These are phyloP conservation scores for Hebeloma cylindrosporum DNA, from an alignment of 768 basidiomycete species.

Conservation along the genomic window DNA sequence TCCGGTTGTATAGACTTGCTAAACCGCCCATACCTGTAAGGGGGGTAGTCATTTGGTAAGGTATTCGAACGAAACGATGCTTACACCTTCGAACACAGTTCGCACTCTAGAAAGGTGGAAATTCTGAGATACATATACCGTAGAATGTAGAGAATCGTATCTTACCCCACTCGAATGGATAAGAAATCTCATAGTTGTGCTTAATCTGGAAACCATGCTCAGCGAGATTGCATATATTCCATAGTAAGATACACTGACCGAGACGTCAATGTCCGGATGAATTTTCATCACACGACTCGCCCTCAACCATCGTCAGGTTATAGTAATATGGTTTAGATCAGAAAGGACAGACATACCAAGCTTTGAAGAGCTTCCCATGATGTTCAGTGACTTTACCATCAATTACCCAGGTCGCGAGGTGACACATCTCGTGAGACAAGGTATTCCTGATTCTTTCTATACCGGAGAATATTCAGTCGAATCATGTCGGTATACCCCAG, in stretches of 20 bases:
- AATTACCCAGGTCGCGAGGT: slow-evolving; percentile 85
- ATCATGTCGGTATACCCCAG: background rate
- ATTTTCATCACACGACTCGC: slow-evolving; percentile 67
- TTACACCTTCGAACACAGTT: slow-evolving; percentile 62
- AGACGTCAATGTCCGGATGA: slow-evolving; percentile 68
- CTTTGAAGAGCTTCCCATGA: slow-evolving; percentile 72
- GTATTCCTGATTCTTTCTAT: slow-evolving; percentile 81
- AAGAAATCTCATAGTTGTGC: slow-evolving; percentile 75
- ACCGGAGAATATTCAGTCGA: background rate
- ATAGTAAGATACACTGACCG: slow-evolving; percentile 44
- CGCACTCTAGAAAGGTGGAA: slow-evolving; percentile 48
- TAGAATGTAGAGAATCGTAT: slow-evolving; percentile 10
- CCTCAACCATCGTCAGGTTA: slow-evolving; percentile 39
- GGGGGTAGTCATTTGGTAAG: background rate
- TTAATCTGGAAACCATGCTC: slow-evolving; percentile 53
- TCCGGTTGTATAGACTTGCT: slow-evolving; percentile 71
- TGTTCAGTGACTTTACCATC: slow-evolving; percentile 66
- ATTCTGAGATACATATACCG: slow-evolving; percentile 7
- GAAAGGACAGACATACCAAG: slow-evolving; percentile 49
- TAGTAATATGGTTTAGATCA: background rate
- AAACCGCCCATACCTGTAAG: slow-evolving; percentile 65
- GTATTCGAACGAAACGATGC: slow-evolving; percentile 12
- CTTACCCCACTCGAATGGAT: slow-evolving; percentile 75
- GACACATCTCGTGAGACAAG: slow-evolving; percentile 90
- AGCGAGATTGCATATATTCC: too few relatives aligned